Percentiles rank a stretch among this genome's conserved stretches.
These are phyloP conservation scores for Fusarium mangiferae DNA, from an alignment of 2,329 filamentous ascomycete species.

Conservation along the genomic window DNA sequence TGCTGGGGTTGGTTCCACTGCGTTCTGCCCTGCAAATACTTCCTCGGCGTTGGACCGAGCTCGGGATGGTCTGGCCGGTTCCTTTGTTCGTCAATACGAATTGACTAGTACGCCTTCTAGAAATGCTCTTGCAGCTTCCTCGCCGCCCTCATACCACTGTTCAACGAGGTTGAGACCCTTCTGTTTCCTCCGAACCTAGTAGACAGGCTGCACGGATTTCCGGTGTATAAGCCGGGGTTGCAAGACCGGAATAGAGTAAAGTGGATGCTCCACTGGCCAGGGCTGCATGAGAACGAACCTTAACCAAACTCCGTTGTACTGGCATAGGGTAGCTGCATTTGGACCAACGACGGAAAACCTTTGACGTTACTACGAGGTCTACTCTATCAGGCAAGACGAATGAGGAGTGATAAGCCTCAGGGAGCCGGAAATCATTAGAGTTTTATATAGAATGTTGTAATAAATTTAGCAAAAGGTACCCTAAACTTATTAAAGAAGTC, in stretches of 20 bases:
- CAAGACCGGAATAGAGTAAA: neutral
- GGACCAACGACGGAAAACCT: neutral
- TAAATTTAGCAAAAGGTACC: too few relatives aligned
- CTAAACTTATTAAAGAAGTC: too few relatives aligned
- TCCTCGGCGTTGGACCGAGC: slow-evolving; percentile 23
- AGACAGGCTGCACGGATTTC: neutral
- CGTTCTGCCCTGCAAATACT: neutral
- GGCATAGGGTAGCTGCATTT: neutral
- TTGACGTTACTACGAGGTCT: neutral
- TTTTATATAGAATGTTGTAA: too few relatives aligned
- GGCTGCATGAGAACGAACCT: neutral
- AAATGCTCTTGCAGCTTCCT: slow-evolving; percentile 20
- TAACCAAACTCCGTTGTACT: neutral
- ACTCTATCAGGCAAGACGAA: neutral
- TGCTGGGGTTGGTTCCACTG: slow-evolving; percentile 7
- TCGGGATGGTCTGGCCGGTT: slow-evolving; percentile 3
- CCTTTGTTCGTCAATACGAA: neutral
- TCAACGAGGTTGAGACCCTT: slow-evolving; percentile 44
- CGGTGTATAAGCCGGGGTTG: neutral
- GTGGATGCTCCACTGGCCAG: neutral
- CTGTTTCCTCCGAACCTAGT: slow-evolving; percentile 61
- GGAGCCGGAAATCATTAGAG: too few relatives aligned
- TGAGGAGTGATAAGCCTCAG: neutral
- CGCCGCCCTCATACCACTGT: slow-evolving; percentile 43
- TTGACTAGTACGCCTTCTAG: slow-evolving; percentile 6